Evolutionary conservation across 1,139 yeast genomes (phyloP).

Genomic region (Saccharomyces hybrid): DNA sequence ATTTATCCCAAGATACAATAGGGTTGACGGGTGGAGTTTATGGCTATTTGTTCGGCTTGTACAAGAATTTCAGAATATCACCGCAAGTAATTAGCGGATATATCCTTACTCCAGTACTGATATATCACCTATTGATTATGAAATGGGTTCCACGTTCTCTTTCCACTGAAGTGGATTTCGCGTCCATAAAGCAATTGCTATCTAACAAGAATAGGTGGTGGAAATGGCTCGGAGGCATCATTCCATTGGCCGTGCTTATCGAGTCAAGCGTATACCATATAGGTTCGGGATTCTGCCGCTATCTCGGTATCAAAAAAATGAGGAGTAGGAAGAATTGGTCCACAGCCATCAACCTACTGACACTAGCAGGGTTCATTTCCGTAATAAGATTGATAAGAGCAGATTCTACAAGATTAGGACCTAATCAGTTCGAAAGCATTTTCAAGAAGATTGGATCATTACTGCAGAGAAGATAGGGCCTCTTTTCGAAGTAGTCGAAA

Average conservation of each 20-base stretch:
- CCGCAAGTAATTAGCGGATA: conserved; percentile 24
- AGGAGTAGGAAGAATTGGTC: conserved; percentile 16
- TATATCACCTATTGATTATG: conserved; percentile 22
- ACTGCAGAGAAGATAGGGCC: not conserved
- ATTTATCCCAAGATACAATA: conserved; percentile 15
- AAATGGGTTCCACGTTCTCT: conserved; percentile 14
- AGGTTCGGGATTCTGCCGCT: conserved; percentile 20
- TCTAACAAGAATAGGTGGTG: conserved; percentile 14
- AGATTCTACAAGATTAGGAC: conserved; percentile 4
- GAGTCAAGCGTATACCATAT: conserved; percentile 22
- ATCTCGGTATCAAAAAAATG: conserved; percentile 12
- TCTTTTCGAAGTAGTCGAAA: not conserved
- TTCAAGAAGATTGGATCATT: not conserved
- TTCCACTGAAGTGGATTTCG: conserved; percentile 13
- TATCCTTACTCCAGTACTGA: conserved; percentile 16
- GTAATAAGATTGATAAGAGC: conserved; percentile 14
- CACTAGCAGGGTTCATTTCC: conserved; percentile 16
- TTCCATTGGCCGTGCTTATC: conserved; percentile 19
- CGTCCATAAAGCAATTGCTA: conserved; percentile 21
- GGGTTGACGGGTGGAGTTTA: conserved; percentile 24
- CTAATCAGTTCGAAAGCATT: not conserved
- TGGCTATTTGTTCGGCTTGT: conserved; percentile 22
- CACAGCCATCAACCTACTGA: conserved; percentile 12
- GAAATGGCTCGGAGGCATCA: conserved; percentile 19
- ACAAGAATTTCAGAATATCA: conserved; percentile 12